These are phyloP conservation scores for Penicillium ucsense DNA, from an alignment of 495 filamentous ascomycete species.

Conservation along the genomic window DNA sequence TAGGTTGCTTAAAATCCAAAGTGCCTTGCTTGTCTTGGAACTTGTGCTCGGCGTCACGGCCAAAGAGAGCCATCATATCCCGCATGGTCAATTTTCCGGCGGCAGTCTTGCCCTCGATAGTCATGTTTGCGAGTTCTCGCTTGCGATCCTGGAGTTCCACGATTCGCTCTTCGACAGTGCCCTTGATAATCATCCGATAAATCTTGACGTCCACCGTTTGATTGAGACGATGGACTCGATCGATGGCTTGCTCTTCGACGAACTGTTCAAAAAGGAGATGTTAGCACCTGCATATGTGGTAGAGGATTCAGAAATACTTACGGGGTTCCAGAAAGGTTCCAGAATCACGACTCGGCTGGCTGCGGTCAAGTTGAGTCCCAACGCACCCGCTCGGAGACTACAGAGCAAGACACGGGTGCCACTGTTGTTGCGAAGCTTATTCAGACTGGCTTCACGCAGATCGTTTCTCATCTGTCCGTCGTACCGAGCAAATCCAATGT, in stretches of 20 bases:
- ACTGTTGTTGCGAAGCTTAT: constrained; percentile 61
- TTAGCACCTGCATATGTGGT: not conserved
- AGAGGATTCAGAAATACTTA: constrained; percentile 27
- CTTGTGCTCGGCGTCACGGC: constrained; percentile 56
- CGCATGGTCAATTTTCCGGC: constrained; percentile 78
- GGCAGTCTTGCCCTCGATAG: constrained; percentile 72
- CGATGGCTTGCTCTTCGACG: constrained; percentile 97
- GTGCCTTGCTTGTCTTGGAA: constrained; percentile 26
- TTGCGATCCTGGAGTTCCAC: constrained; percentile 88
- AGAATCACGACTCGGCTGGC: constrained; percentile 89
- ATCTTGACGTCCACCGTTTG: constrained; percentile 90
- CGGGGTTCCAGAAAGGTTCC: constrained; percentile 97
- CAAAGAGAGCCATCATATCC: constrained; percentile 87
- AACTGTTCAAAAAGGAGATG: constrained; percentile 40
- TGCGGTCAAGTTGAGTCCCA: constrained; percentile 90
- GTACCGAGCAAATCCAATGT: constrained; percentile 75
- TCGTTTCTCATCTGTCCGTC: constrained; percentile 96
- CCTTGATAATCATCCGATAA: constrained; percentile 79
- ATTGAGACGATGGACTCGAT: constrained; percentile 92
- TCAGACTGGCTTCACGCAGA: constrained; percentile 74
- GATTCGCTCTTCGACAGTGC: constrained; percentile 87
- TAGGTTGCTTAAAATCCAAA: constrained; percentile 22
- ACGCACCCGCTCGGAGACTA: constrained; percentile 81
- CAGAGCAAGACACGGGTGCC: constrained; percentile 75
- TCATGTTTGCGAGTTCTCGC: constrained; percentile 70